These are phyloP conservation scores for Pseudogymnoascus sp. DNA, from an alignment of 2,329 filamentous ascomycete genomes.

Conservation along the genomic window DNA sequence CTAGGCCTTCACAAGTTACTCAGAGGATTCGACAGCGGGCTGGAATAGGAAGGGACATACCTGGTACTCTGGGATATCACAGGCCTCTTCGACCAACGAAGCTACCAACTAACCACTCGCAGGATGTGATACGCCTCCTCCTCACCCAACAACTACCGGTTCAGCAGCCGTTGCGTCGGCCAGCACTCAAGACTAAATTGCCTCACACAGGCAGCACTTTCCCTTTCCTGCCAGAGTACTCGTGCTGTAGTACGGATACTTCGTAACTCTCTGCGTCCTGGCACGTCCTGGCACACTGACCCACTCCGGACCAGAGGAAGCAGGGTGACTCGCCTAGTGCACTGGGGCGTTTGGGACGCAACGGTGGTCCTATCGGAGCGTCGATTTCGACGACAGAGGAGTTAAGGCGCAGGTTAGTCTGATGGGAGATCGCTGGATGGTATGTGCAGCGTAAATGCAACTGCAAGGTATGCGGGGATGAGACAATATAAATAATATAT, in stretches of 20 bases:
- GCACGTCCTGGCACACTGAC: conserved; percentile 3
- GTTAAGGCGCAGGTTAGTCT: neutral
- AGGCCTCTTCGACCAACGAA: neutral
- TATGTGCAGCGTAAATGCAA: neutral
- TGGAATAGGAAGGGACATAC: neutral
- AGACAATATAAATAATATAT: neutral
- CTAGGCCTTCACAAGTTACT: neutral
- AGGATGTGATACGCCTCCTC: neutral
- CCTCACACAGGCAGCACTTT: neutral
- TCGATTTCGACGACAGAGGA: neutral
- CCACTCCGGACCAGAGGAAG: conserved; percentile 6
- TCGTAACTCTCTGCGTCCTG: neutral
- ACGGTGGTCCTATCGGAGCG: neutral
- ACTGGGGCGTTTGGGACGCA: neutral
- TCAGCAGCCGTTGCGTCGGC: neutral
- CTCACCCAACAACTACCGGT: neutral
- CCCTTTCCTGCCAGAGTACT: neutral
- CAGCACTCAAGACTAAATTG: neutral
- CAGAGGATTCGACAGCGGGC: neutral
- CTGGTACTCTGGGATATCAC: neutral
- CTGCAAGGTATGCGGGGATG: neutral
- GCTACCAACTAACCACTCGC: neutral
- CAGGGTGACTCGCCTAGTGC: conserved; percentile 4
- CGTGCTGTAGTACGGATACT: neutral
- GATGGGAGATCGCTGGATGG: neutral